These are phyloP conservation scores for Thielaviopsis punctulata DNA, from an alignment of 2,329 filamentous ascomycete genomes.

Conservation along the genomic window DNA sequence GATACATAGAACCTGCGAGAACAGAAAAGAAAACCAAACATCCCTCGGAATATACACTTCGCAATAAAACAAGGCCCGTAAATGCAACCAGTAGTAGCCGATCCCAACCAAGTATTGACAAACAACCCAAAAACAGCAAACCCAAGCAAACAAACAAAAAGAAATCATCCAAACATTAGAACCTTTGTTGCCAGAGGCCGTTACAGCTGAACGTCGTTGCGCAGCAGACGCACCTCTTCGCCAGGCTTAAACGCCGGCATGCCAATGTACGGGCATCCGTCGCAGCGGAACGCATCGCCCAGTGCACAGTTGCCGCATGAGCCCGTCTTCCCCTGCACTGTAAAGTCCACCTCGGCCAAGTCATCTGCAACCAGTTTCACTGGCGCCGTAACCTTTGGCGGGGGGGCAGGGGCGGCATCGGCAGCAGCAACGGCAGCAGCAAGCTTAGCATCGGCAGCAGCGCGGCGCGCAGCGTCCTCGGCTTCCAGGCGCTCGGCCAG, in stretches of 20 bases:
- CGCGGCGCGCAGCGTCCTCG: slow-evolving; percentile 62
- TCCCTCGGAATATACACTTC: background rate
- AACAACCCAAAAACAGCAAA: background rate
- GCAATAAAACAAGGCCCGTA: background rate
- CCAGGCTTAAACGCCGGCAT: slow-evolving; percentile 93
- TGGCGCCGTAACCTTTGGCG: background rate
- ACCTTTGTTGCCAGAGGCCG: too few relatives aligned
- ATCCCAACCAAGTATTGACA: background rate
- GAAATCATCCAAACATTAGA: background rate
- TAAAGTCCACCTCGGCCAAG: slow-evolving; percentile 84
- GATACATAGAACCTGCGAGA: background rate
- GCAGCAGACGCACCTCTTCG: slow-evolving; percentile 77
- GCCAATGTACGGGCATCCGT: slow-evolving; percentile 65
- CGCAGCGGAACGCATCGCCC: slow-evolving; percentile 73
- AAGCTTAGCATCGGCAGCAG: slow-evolving; percentile 48
- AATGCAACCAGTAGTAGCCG: background rate
- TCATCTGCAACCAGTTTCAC: slow-evolving; percentile 58
- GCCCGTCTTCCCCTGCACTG: slow-evolving; percentile 89
- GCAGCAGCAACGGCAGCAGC: slow-evolving; percentile 20
- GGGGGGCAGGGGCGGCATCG: slow-evolving; percentile 27
- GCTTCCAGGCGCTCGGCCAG: slow-evolving; percentile 69
- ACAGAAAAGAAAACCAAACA: too few relatives aligned
- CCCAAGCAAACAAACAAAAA: background rate
- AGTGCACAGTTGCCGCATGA: slow-evolving; percentile 89
- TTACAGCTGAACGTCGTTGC: slow-evolving; percentile 71